phyloP scores from a whole-genome alignment of 1,139 yeast genomes.

The Blastobotrys buckinghamii region DNA sequence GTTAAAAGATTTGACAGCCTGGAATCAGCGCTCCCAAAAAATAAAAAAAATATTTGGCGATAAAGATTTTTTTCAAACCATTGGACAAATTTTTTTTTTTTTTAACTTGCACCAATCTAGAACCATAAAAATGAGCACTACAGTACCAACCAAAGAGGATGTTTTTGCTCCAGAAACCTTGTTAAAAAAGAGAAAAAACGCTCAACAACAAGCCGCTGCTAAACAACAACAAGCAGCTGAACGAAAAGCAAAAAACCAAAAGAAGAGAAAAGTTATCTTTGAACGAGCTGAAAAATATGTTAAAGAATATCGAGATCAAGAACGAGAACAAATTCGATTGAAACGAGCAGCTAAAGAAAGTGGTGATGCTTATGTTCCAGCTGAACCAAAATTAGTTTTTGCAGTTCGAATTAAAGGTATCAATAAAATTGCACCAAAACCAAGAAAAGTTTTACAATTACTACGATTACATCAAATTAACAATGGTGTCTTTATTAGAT shows the following conservation, averaged over 20 bases:
- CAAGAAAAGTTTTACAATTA: constrained; percentile 99
- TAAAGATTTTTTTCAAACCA: no score
- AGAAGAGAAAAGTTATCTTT: constrained; percentile 92
- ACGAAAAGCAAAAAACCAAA: constrained; percentile 85
- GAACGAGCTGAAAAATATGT: constrained; percentile 99
- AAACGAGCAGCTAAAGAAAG: constrained; percentile 96
- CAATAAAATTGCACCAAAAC: constrained; percentile 99
- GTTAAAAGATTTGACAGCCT: no score
- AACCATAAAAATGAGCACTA: constrained; percentile 21
- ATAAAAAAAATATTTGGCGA: no score
- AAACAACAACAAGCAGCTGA: constrained; percentile 47
- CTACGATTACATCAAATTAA: constrained; percentile 97
- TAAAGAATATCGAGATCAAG: constrained; percentile 93
- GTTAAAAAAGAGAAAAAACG: constrained; percentile 91
- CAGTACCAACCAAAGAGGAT: constrained; percentile 30
- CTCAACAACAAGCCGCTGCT: constrained; percentile 38
- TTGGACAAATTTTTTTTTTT: neutral
- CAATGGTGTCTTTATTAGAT: constrained; percentile 97
- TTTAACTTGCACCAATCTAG: neutral
- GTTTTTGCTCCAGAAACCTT: constrained; percentile 84
- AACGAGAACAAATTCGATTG: constrained; percentile 87
- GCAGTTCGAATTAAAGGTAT: constrained; percentile 99
- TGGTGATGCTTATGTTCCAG: constrained; percentile 81
- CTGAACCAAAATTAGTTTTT: constrained; percentile 94
- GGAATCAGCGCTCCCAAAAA: no score